phyloP scores from a whole-genome alignment of 352 stramenopile genomes.

The Albugo laibachii region DNA sequence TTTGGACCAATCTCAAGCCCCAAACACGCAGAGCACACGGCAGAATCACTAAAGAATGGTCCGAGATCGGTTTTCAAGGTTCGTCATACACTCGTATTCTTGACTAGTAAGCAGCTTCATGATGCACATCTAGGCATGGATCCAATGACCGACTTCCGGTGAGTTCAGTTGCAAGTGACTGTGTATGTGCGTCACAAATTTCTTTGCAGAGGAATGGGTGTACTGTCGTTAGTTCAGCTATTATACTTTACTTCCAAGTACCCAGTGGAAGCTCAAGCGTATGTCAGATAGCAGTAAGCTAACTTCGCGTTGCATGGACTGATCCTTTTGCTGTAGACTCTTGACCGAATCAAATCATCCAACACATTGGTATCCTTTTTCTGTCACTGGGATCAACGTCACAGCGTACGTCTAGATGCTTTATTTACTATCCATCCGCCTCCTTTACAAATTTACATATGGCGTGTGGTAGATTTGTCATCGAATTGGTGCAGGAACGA shows the following conservation, averaged over 20 bases:
- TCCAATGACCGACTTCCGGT: conserved; percentile 63
- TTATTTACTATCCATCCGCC: background rate
- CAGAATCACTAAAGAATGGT: conserved; percentile 74
- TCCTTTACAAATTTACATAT: background rate
- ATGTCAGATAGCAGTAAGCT: background rate
- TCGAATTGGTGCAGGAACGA: conserved; percentile 51
- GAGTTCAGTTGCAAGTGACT: background rate
- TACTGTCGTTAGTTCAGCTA: conserved; percentile 58
- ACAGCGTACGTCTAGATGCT: conserved; percentile 20
- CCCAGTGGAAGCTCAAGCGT: conserved; percentile 51
- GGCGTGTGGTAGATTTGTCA: conserved; percentile 28
- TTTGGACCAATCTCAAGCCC: conserved; percentile 66
- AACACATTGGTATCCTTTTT: conserved; percentile 72
- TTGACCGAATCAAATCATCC: conserved; percentile 68
- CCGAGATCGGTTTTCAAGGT: conserved; percentile 78
- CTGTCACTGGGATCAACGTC: conserved; percentile 74
- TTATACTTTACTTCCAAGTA: conserved; percentile 57
- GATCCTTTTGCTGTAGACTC: conserved; percentile 14
- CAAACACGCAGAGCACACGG: conserved; percentile 47
- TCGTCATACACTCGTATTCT: background rate
- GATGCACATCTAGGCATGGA: conserved; percentile 24
- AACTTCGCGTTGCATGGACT: background rate
- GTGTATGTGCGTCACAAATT: background rate
- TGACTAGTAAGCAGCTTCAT: background rate
- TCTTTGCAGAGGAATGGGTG: conserved; percentile 37